phyloP scores from a whole-genome alignment of 768 basidiomycete genomes.

The Nidularia pulvinata region DNA sequence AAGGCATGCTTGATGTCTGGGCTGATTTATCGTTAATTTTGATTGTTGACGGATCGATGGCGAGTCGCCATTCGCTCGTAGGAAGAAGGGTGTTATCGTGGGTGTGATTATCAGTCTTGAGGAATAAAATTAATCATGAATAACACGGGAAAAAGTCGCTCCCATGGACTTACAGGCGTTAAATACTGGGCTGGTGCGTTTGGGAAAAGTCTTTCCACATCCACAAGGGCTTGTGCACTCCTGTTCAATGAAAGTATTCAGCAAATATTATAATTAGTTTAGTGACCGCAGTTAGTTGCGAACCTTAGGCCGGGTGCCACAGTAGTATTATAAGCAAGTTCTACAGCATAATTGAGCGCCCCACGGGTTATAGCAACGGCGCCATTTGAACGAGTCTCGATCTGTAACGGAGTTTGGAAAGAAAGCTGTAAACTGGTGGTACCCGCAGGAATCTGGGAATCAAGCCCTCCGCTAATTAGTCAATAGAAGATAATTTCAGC shows the following conservation, averaged over 20 bases:
- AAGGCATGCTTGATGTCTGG: slow-evolving; percentile 23
- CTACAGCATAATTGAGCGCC: slow-evolving; percentile 33
- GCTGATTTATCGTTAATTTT: slow-evolving; percentile 24
- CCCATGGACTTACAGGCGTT: slow-evolving; percentile 24
- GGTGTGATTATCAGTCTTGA: slow-evolving; percentile 35
- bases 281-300: neutral
- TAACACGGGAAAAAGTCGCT: neutral
- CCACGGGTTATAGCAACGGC: slow-evolving; percentile 35
- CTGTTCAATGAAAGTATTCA: slow-evolving; percentile 9
- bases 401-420: slow-evolving; percentile 26
- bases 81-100: slow-evolving; percentile 35
- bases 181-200: slow-evolving; percentile 30
- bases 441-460: slow-evolving; percentile 14
- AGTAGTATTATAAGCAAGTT: slow-evolving; percentile 30
- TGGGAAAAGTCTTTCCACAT: slow-evolving; percentile 30
- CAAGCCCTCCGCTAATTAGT: neutral
- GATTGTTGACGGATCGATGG: slow-evolving; percentile 35
- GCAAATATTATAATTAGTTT: neutral
- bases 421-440: slow-evolving; percentile 25
- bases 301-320: slow-evolving; percentile 28
- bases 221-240: slow-evolving; percentile 32
- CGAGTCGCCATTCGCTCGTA: slow-evolving; percentile 33
- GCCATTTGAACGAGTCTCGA: slow-evolving; percentile 30
- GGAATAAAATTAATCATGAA: neutral
- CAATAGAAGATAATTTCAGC: neutral